Evolutionary conservation across 2,329 filamentous ascomycete genomes (phyloP), one percentile per base, ranked within the genome.

Genomic region (Lachnellula occidentalis): DNA sequence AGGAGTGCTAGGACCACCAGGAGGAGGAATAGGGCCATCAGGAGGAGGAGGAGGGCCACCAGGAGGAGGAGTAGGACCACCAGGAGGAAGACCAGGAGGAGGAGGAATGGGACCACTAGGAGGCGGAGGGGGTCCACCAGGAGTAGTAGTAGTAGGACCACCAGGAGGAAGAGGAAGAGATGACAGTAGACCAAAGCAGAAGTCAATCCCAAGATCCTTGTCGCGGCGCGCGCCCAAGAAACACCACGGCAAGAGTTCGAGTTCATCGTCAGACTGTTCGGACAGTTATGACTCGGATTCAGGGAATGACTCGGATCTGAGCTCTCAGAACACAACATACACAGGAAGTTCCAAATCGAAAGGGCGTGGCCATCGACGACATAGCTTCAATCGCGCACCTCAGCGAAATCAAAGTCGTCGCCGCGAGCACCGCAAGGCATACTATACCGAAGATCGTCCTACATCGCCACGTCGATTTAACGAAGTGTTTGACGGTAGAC

Each of bases 391-490:
- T 27, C 56, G 55, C 36, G 36, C 46, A 27, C 43, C 22, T 17
- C 12, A 27, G 12, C 61, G 58, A n/a, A 62, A 58, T 36, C 61
- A 61, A 17, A 62, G 61, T 48, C 58, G 51, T 4, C 46, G 15
- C n/a, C 53, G 57, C 21, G 50, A 58, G 17, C 61, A 63, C 43
- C 51, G 51, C 6, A 60, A 59, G 31, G 47, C 57, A 21, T 61
- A 60, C 46, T 55, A 57, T 37, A 17, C 50, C 27, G 48, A 59
- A 9, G 43, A 52, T 46, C 57, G 57, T 37, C 50, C 51, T 27
- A 41, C 54, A 17, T 64, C 64, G 4, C 57, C 58, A 22, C 39
- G 27, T 39, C 58, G 34, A 5, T 49, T 51, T 15, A 45, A 31
- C 50, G 45, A 46, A n/a, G 12, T 45, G 19, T 12, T 15, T 11